A percentile compares a stretch with the other conserved stretches of the same genome.
Conservation (phyloP, 169 alveolate species). For the Plasmodium billcollinsi region DNA sequence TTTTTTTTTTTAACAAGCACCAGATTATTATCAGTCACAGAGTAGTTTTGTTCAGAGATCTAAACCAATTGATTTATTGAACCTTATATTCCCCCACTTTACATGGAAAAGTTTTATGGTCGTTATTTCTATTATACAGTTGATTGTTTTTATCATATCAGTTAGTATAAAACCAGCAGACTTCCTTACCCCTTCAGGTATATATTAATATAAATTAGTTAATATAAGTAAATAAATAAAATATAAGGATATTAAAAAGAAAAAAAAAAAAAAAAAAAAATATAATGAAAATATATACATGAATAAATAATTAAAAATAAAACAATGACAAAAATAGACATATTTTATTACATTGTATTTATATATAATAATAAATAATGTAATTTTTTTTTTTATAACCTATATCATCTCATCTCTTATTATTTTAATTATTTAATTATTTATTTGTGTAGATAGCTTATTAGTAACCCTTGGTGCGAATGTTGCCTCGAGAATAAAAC, state of each 20-base stretch:
- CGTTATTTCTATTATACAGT: constrained; percentile 76
- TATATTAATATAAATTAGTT: not conserved
- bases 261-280: not conserved
- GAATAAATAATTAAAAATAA: not conserved
- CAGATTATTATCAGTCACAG: constrained; percentile 64
- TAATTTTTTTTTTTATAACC: no score
- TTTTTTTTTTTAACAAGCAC: constrained; percentile 34
- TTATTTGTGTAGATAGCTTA: constrained; percentile 73
- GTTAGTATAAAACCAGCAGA: constrained; percentile 67
- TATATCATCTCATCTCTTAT: no score
- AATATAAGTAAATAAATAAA: not conserved
- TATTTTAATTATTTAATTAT: not conserved
- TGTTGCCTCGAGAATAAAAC: constrained; percentile 81
- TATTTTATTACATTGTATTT: not conserved
- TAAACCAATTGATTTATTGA: constrained; percentile 75
- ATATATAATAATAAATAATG: not conserved
- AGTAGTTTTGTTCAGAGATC: constrained; percentile 73
- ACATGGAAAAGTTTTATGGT: constrained; percentile 77
- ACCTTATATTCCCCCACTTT: constrained; percentile 81
- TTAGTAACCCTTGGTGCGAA: constrained; percentile 84
- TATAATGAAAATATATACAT: not conserved
- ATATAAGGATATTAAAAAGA: not conserved
- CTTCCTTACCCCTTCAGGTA: constrained; percentile 73
- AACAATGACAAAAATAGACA: not conserved
- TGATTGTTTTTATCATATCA: constrained; percentile 74